Percentiles rank a stretch among this genome's conserved stretches.
Evolutionary conservation across 129 eudicot genomes (phyloP).

Genomic region (Calendula officinalis): DNA sequence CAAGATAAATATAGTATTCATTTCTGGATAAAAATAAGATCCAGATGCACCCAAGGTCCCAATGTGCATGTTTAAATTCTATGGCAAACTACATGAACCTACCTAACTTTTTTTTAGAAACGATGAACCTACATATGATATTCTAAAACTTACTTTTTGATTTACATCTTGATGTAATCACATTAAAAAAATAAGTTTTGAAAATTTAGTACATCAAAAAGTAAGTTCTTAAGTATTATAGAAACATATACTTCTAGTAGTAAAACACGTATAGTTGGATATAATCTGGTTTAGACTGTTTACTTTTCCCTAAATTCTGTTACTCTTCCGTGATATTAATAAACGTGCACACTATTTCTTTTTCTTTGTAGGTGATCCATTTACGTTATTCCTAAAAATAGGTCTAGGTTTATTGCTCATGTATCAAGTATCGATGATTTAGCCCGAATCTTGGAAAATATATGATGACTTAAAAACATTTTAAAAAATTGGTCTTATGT

Average conservation of each 20-base stretch:
- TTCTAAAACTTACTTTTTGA: no score
- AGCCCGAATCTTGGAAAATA: slow-evolving; percentile 1
- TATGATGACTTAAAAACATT: slow-evolving; percentile 15
- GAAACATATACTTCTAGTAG: no score
- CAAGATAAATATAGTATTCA: neutral
- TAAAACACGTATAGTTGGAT: no score
- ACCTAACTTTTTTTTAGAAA: no score
- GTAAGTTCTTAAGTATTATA: no score
- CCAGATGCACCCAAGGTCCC: no score
- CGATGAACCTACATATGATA: no score
- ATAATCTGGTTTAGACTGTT: neutral
- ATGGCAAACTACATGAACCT: no score
- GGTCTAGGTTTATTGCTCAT: neutral
- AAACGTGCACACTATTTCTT: neutral
- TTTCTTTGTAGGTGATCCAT: slow-evolving; percentile 24
- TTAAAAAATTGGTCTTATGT: neutral
- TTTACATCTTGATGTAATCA: no score
- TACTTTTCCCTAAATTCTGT: neutral
- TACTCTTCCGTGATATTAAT: neutral
- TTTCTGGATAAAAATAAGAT: neutral
- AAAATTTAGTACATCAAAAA: no score
- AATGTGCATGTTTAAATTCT: no score
- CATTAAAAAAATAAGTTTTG: no score
- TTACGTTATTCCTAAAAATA: neutral
- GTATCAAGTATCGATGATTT: slow-evolving; percentile 9